Conservation (phyloP, 148 eudicot genomes). For the Dianthus caryophyllus region DNA sequence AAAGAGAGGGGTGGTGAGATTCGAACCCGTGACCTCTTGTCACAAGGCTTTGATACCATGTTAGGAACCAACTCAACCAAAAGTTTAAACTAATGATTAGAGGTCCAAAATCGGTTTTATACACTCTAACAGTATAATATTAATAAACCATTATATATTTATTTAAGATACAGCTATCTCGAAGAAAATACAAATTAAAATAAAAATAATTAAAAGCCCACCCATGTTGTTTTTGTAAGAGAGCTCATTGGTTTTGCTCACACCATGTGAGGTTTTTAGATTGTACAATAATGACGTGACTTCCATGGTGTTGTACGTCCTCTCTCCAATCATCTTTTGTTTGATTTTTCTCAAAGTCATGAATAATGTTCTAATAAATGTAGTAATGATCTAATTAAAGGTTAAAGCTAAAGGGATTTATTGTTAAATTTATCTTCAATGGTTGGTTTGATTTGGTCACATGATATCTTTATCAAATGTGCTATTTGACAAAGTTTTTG, state of each 20-base stretch:
- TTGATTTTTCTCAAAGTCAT: neutral
- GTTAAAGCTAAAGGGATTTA: neutral
- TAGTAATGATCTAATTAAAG: neutral
- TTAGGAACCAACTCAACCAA: too few species aligned
- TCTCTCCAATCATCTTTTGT: neutral
- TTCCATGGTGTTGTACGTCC: constrained; percentile 7
- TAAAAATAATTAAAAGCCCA: neutral
- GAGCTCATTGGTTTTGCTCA: constrained; percentile 13
- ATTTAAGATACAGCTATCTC: too few species aligned
- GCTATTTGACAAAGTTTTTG: too few species aligned
- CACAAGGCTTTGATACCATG: too few species aligned
- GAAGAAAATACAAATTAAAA: too few species aligned
- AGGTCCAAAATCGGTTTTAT: too few species aligned
- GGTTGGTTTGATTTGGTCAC: neutral
- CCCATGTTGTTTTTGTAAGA: constrained; percentile 20
- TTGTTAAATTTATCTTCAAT: neutral
- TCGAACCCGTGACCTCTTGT: too few species aligned
- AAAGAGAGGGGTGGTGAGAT: too few species aligned
- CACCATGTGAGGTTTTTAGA: constrained; percentile 7
- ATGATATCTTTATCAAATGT: neutral
- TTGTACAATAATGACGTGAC: constrained; percentile 12
- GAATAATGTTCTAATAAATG: neutral
- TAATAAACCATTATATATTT: too few species aligned
- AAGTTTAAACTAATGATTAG: too few species aligned
- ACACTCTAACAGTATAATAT: too few species aligned